These are phyloP conservation scores for Phytophthora chlamydospora DNA, from an alignment of 352 stramenopile species.

Conservation along the genomic window DNA sequence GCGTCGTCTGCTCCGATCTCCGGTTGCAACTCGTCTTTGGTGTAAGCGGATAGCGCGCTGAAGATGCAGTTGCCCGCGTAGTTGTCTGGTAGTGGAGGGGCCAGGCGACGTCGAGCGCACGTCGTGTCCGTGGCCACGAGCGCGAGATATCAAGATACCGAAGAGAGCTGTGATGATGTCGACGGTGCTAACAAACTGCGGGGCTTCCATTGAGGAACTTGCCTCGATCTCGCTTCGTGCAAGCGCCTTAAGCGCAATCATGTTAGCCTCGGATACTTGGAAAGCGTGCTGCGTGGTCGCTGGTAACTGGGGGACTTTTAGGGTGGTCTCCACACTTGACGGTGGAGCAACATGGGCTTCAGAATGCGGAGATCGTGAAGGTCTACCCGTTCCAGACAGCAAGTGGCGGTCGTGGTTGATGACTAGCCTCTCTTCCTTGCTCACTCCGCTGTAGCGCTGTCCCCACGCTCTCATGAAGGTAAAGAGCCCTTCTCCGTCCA, in stretches of 20 bases:
- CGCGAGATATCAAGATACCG: slow-evolving; percentile 50
- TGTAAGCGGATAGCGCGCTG: slow-evolving; percentile 49
- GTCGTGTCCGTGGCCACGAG: slow-evolving; percentile 46
- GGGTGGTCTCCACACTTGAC: too few relatives aligned
- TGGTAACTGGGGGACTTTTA: too few relatives aligned
- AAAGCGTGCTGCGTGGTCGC: slow-evolving; percentile 47
- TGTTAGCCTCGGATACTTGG: slow-evolving; percentile 40
- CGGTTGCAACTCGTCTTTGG: slow-evolving; percentile 28
- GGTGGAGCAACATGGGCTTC: slow-evolving; percentile 40
- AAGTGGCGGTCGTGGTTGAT: slow-evolving; percentile 54
- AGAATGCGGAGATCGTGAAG: slow-evolving; percentile 34
- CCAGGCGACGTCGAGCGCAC: slow-evolving; percentile 43
- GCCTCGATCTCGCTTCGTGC: slow-evolving; percentile 3
- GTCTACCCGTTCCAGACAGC: slow-evolving; percentile 25
- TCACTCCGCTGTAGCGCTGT: slow-evolving; percentile 43
- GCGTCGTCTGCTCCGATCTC: too few relatives aligned
- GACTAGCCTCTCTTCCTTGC: slow-evolving; percentile 24
- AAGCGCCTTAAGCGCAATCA: slow-evolving; percentile 35
- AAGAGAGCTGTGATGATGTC: slow-evolving; percentile 63
- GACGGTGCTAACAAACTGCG: slow-evolving; percentile 51
- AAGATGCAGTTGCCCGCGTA: slow-evolving; percentile 62
- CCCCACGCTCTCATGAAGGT: slow-evolving; percentile 58
- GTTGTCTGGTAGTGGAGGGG: slow-evolving; percentile 47
- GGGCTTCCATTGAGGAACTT: neutral
- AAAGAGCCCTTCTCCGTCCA: slow-evolving; percentile 50